phyloP scores from a whole-genome alignment of 805 yeast genomes.

The Wickerhamomyces sydowiorum region DNA sequence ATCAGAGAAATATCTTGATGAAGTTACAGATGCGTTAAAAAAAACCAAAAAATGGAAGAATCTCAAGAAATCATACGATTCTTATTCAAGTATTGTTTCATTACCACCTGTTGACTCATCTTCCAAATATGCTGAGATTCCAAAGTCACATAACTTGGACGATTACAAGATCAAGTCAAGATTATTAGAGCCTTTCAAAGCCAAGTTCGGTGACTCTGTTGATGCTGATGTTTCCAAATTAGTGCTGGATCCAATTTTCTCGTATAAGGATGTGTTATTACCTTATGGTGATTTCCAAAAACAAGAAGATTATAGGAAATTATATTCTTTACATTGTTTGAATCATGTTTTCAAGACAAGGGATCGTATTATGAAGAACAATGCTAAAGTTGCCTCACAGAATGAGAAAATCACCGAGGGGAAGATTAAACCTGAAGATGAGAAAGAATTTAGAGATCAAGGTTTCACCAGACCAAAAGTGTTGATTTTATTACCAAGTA shows the following conservation, averaged over 20 bases:
- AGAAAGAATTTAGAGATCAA: slow-evolving; percentile 77
- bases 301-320: slow-evolving; percentile 46
- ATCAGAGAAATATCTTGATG: slow-evolving; percentile 28
- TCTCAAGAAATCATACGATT: slow-evolving; percentile 15
- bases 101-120: slow-evolving; percentile 20
- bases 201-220: slow-evolving; percentile 14
- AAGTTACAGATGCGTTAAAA: slow-evolving; percentile 27
- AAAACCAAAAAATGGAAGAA: slow-evolving; percentile 21
- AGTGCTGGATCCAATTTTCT: slow-evolving; percentile 59
- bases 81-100: slow-evolving; percentile 17
- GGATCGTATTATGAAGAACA: slow-evolving; percentile 77
- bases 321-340: slow-evolving; percentile 65
- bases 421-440: slow-evolving; percentile 33
- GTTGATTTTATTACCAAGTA: slow-evolving; percentile 75
- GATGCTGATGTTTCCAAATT: slow-evolving; percentile 41
- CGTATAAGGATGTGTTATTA: slow-evolving; percentile 65
- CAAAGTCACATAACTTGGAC: slow-evolving; percentile 18
- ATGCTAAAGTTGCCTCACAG: slow-evolving; percentile 43
- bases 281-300: slow-evolving; percentile 51
- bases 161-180: slow-evolving; percentile 44
- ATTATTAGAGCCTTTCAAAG: slow-evolving; percentile 23
- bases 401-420: slow-evolving; percentile 33
- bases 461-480: slow-evolving; percentile 95
- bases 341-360: slow-evolving; percentile 86
- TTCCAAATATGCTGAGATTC: slow-evolving; percentile 14